Percentiles rank a stretch among this genome's conserved stretches.
These are phyloP conservation scores for Nakaseomyces sp. DNA, from an alignment of 1,139 yeast genomes.

Conservation along the genomic window DNA sequence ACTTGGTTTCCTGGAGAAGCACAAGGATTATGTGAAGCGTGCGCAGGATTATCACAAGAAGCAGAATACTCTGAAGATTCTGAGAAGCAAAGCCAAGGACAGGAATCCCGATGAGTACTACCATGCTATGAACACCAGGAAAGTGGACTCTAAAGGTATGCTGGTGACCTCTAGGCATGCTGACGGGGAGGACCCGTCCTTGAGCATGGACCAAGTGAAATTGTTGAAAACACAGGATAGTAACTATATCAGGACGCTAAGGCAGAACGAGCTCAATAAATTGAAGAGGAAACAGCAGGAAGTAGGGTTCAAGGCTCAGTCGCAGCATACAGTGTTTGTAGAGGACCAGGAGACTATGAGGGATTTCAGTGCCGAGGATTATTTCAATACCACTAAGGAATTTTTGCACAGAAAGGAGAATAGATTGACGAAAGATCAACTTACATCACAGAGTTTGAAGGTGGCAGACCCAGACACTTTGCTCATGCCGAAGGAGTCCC, in stretches of 20 bases:
- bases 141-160: conserved; percentile 61
- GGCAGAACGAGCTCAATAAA: conserved; percentile 58
- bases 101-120: conserved; percentile 95
- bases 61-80: conserved; percentile 70
- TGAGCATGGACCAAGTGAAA: conserved; percentile 68
- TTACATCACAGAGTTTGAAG: conserved; percentile 25
- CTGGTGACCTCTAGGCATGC: conserved; percentile 58
- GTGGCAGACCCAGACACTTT: conserved; percentile 23
- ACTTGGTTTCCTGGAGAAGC: conserved; percentile 84
- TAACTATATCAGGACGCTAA: conserved; percentile 70
- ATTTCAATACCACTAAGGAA: conserved; percentile 61
- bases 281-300: conserved; percentile 52
- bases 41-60: conserved; percentile 85
- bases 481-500: conserved; percentile 34
- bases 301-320: conserved; percentile 46
- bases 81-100: conserved; percentile 60
- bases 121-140: conserved; percentile 74
- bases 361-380: conserved; percentile 52
- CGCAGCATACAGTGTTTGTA: conserved; percentile 81
- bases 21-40: conserved; percentile 84
- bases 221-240: conserved; percentile 83
- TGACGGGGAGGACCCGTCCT: conserved; percentile 35
- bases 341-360: conserved; percentile 50
- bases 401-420: conserved; percentile 62
- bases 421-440: conserved; percentile 56